Evolutionary conservation across 257 asterid genomes (phyloP), one percentile per base, ranked within the genome.

Genomic region (Salvia miltiorrhiza): DNA sequence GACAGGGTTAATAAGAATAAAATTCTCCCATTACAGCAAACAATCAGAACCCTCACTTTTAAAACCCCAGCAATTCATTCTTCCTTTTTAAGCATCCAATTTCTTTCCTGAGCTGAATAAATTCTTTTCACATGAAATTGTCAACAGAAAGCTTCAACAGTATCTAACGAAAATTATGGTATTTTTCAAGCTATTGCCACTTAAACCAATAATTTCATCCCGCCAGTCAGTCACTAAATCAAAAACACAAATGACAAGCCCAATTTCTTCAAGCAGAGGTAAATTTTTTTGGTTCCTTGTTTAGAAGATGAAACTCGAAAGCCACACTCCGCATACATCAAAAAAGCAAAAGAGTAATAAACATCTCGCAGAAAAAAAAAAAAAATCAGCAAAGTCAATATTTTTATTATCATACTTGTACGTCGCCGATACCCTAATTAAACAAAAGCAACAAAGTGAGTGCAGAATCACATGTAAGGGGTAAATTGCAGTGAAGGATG

Each of bases 261-360:
- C 52, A 49, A 37, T 24, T 20, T 43, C 30, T 41, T 50, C 26
- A 48, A 5, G 9, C 26, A 43, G 24, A 41, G 54, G 39, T 9
- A 45, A 61, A 24, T 53, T 11, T 44, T 37, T 19, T 45, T 45
- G 37, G 26, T 5, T 40, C 48, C 43, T 37, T 7, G 9, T 10
- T 49, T 12, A 26, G 55, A 73, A 52, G n/a, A 26, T 56, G 65
- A 73, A 73, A 63, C 69, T 58, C 24, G 19, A 40, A 19, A 65
- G 17, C 41, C 4, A 50, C 30, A 65, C 47, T 49, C 67, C 71
- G 16, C 2, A 53, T 28, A 28, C n/a, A 71, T 7, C 52, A 52
- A 17, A 58, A 30, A 40, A 13, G 4, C 44, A 47, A 26, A 63
- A 52, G 21, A 61, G 19, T 3, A 17, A 47, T 9, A 3, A 26